Conservation (phyloP, 139 green algal genomes). For the Edaphochlamys debaryana region DNA sequence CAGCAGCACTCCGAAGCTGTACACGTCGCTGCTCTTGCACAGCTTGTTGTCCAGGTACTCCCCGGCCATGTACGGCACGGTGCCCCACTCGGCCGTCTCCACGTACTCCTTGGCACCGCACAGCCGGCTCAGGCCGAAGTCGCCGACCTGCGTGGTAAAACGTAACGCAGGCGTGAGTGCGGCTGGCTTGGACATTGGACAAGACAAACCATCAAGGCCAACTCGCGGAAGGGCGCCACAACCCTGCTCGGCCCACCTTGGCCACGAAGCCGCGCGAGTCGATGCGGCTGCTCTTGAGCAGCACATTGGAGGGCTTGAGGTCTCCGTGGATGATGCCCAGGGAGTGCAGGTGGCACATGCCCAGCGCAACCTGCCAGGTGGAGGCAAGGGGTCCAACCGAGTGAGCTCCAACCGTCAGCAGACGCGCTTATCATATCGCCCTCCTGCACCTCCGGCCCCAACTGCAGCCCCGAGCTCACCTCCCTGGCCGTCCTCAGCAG, state of each 20-base stretch:
- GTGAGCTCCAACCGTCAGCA: no score
- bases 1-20: slow-evolving; percentile 37
- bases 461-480: neutral
- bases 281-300: no score
- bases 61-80: slow-evolving; percentile 35
- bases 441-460: no score
- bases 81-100: slow-evolving; percentile 2
- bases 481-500: slow-evolving; percentile 14
- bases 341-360: slow-evolving; percentile 36
- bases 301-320: no score
- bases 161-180: no score
- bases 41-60: slow-evolving; percentile 40
- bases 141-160: slow-evolving; percentile 35
- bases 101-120: neutral
- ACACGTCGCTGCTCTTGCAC: slow-evolving; percentile 24
- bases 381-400: no score
- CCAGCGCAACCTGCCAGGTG: neutral
- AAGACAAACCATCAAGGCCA: neutral
- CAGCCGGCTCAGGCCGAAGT: slow-evolving; percentile 32
- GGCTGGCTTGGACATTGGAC: no score
- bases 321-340: slow-evolving; percentile 28
- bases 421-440: no score
- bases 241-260: no score
- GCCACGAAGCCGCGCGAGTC: no score
- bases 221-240: no score